Base-by-base conservation (phyloP, 768 basidiomycete species). In the Lentinula aciculospora region DNA sequence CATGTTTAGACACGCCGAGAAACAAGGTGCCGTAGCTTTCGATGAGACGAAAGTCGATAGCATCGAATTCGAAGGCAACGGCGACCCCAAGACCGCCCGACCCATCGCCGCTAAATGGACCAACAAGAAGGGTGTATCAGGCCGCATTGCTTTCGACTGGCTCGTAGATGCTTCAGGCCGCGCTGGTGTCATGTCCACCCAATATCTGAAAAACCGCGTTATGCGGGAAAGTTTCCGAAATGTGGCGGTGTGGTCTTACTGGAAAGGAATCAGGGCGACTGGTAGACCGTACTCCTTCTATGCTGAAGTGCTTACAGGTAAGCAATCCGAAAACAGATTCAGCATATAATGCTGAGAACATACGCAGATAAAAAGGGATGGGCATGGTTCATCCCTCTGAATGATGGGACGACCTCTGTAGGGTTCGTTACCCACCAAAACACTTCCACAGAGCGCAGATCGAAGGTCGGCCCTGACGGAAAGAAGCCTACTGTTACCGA, bases 211-310 rank as follows among this genome's bases (percentile, higher is more conserved):
- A 66, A 88, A 86, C 65, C 76, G 89, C 39, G 81, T 77, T 59
- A 84, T 81, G 66, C 89, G 88, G 57, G 76, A 80, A 42, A 82
- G 83, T 6, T 65, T 91, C 55, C 84, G 82, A 64, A 91, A 91
- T 63, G 76, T 89, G 10, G 89, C 88, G 3, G 74, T 86, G 21
- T 91, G 89, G 89, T 88, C 82, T 3, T 91, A 91, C 64, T 91
- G 87, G 87, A 74, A 67, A 39, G 75, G 77, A n/a, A 77, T 77
- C 1, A 75, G 71, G 17, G 74, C 7, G 72, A 71, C 2, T 72
- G 68, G 55, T 86, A 81, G 61, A 71, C 68, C 1, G 55, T 60
- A n/a, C 76, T 74, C 12, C 77, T 76, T 0, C 50, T 58, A 15
- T 70, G 77, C 21, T 74, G 78, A 59, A 76, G 78, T 36, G 72